Base-by-base conservation (phyloP, 495 filamentous ascomycete genomes). In the Hypoxylon subgilvum region DNA sequence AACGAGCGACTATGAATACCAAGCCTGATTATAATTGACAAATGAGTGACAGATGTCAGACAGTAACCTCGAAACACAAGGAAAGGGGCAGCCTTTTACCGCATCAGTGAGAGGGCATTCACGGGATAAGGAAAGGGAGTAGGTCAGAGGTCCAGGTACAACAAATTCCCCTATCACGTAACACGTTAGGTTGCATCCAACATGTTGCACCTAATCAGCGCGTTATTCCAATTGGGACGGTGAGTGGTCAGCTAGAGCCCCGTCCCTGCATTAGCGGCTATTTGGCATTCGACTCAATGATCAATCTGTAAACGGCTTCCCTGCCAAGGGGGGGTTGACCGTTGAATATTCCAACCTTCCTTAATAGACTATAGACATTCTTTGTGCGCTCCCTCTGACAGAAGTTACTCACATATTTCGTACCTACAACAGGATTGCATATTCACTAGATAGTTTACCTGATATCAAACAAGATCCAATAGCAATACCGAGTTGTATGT, bases 191-290 rank as follows among this genome's bases (percentile, higher is more conserved):
- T 57, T 57, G 27, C 60, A 53, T 52, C 34, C 34, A 52, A 53
- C 53, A 49, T 53, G 53, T 63, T 53, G 43, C 42, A 63, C 60
- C 41, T 36, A 57, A 14, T 31, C 13, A 30, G 46, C 60, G 40
- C 60, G 47, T 13, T 23, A 39, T 30, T 63, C 60, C 22, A 44
- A 63, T 63, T 57, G 47, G 52, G 21, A 31, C 40, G 10, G 34
- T 18, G n/a, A 31, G 13, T 43, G 39, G 32, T 31, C 18, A 31
- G 32, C 25, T 40, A 57, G 13, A 23, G 19, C 61, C 38, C 54
- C 43, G 61, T 64, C 49, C 61, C 61, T 64, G 61, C 61, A 64
- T 64, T 64, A 64, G 61, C 50, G 41, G 45, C 58, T 46, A 18
- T 44, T 32, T 21, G 31, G n/a, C 31, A 34, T 12, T 34, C 3